Evolutionary conservation across 306 rosid genomes (phyloP).

Genomic region (Hippophae gyantsensis): DNA sequence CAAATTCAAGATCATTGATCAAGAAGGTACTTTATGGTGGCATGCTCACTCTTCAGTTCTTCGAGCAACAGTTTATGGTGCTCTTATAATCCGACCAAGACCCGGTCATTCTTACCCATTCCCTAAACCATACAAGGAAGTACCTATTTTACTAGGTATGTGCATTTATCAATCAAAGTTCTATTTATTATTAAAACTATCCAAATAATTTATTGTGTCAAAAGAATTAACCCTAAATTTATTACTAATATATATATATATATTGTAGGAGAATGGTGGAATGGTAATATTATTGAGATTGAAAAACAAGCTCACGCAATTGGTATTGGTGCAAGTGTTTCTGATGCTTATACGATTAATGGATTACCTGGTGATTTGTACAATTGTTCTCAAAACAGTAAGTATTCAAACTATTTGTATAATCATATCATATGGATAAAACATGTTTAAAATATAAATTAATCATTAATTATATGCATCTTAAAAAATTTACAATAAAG

Average conservation of each 20-base stretch:
- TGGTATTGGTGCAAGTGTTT: constrained; percentile 15
- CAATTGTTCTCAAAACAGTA: constrained; percentile 43
- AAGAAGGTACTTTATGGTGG: constrained; percentile 30
- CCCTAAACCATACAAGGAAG: constrained; percentile 21
- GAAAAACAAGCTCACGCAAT: constrained; percentile 16
- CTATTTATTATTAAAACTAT: neutral
- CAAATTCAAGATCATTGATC: constrained; percentile 16
- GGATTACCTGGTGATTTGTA: constrained; percentile 58
- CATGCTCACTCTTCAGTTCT: constrained; percentile 23
- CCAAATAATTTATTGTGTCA: neutral
- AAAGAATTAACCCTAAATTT: neutral
- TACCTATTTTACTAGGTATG: constrained; percentile 54
- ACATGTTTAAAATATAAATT: too few relatives aligned
- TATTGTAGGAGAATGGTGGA: constrained; percentile 70
- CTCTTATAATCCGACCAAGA: constrained; percentile 10
- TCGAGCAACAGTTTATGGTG: constrained; percentile 23
- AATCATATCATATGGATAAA: too few relatives aligned
- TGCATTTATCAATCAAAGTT: neutral
- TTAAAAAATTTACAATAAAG: too few relatives aligned
- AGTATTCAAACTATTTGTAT: neutral
- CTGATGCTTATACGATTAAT: constrained; percentile 56
- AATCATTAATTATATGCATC: too few relatives aligned
- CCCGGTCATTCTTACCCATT: constrained; percentile 9
- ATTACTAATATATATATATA: neutral
- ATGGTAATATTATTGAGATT: constrained; percentile 36